Evolutionary conservation across 306 rosid species (phyloP).

Genomic region (Crotalaria pallida): DNA sequence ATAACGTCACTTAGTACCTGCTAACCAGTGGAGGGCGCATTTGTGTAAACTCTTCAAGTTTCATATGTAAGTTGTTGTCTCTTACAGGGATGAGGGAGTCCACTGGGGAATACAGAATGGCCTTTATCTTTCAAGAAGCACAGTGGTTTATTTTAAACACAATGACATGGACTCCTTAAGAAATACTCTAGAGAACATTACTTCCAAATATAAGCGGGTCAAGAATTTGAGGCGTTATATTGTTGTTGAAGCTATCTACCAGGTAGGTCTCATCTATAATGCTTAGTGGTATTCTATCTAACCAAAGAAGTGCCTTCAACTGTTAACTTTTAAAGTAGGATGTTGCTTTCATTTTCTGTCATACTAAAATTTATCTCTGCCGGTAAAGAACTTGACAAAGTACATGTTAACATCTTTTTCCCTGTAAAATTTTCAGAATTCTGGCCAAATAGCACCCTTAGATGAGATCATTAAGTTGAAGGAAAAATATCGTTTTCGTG

Average conservation of each 20-base stretch:
- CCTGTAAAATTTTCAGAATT: slow-evolving; percentile 53
- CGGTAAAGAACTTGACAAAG: not conserved
- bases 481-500: slow-evolving; percentile 82
- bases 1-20: not conserved
- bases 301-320: not conserved
- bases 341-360: slow-evolving; percentile 12
- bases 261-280: slow-evolving; percentile 43
- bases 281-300: not conserved
- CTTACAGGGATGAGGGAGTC: slow-evolving; percentile 90
- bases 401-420: not conserved
- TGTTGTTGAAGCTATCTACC: slow-evolving; percentile 95
- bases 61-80: slow-evolving; percentile 8
- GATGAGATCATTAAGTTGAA: slow-evolving; percentile 85
- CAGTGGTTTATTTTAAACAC: slow-evolving; percentile 84
- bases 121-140: slow-evolving; percentile 91
- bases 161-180: slow-evolving; percentile 85
- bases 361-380: not conserved
- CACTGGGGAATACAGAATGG: slow-evolving; percentile 99
- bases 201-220: slow-evolving; percentile 50
- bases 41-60: not conserved
- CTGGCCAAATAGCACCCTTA: slow-evolving; percentile 93
- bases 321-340: slow-evolving; percentile 2
- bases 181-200: slow-evolving; percentile 64
- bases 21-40: slow-evolving; percentile 1
- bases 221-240: slow-evolving; percentile 92